Base-by-base conservation (phyloP, 2,329 filamentous ascomycete genomes). In the Colletotrichum simmondsii region DNA sequence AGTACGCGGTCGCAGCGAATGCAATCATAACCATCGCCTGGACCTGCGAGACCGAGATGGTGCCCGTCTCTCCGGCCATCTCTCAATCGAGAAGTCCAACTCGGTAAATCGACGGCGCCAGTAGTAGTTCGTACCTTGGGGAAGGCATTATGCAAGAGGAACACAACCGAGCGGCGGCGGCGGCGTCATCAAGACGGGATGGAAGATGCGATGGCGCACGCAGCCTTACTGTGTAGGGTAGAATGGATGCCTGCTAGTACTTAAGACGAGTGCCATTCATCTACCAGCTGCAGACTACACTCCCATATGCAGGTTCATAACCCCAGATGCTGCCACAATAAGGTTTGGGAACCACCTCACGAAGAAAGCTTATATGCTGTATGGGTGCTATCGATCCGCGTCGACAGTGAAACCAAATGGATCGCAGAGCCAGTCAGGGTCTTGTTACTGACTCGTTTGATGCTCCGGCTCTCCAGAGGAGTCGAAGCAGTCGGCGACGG, bases 1-100 rank as follows among this genome's bases (percentile, higher is more conserved):
- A 74, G 28, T 72, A 74, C 10, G 76, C 75, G 0, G 72, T 71
- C 1, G 78, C 80, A 63, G 83, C 84, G 37, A 85, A 81, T 49
- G 83, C 82, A 62, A 87, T 74, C 56, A 75, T 74, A 62, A 82
- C 56, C 66, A 72, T 72, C 49, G 70, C 70, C 66, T 70, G 70
- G 26, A 32, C 60, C 56, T 70, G 66, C 7, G 70, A 70, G 46
- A 72, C 60, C 46, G 70, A 72, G 60, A 72, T 61, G 46, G 66
- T 28, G 37, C 70, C 70, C 16, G 70, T 70, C 66, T 72, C 70
- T 14, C 70, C 70, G 14, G 70, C 70, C 70, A 72, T 72, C 19
- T 60, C 65, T 64, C 30, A 52, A 28, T 10, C 16, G 24, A 56
- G 3, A 22, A 52, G 5, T 24, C 22, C 28, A 49, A 28, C 49